Evolutionary conservation across 768 basidiomycete genomes (phyloP).

Genomic region (Hemileccinum rubropunctum): DNA sequence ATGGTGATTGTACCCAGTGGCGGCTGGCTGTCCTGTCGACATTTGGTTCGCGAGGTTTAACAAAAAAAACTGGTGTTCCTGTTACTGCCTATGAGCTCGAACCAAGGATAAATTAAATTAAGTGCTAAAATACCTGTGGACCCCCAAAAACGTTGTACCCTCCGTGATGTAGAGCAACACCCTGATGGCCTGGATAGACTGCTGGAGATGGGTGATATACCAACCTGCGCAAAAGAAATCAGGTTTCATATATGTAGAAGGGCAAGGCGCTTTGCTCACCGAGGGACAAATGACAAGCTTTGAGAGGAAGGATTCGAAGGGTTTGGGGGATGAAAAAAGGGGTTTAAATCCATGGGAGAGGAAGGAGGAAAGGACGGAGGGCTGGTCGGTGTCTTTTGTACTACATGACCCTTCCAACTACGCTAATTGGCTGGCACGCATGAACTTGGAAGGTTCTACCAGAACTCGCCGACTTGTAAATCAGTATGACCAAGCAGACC

Average conservation of each 20-base stretch:
- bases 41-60: not conserved
- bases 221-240: not conserved
- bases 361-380: not conserved
- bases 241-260: not conserved
- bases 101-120: not conserved
- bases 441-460: not conserved
- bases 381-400: slow-evolving; percentile 4
- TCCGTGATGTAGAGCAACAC: accelerated
- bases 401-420: slow-evolving; percentile 5
- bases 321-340: not conserved
- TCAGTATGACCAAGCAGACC: not conserved
- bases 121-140: not conserved
- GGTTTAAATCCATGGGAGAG: not conserved
- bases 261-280: no score
- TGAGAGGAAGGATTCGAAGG: no score
- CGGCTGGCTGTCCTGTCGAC: not conserved
- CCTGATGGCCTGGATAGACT: not conserved
- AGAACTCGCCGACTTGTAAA: not conserved
- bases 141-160: slow-evolving; percentile 2
- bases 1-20: not conserved
- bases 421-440: not conserved
- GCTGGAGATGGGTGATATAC: not conserved
- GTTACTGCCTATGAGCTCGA: slow-evolving; percentile 1
- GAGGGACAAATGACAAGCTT: no score
- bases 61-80: not conserved